Conservation (phyloP, 805 yeast species). For the Myxozyma mucilagina region DNA sequence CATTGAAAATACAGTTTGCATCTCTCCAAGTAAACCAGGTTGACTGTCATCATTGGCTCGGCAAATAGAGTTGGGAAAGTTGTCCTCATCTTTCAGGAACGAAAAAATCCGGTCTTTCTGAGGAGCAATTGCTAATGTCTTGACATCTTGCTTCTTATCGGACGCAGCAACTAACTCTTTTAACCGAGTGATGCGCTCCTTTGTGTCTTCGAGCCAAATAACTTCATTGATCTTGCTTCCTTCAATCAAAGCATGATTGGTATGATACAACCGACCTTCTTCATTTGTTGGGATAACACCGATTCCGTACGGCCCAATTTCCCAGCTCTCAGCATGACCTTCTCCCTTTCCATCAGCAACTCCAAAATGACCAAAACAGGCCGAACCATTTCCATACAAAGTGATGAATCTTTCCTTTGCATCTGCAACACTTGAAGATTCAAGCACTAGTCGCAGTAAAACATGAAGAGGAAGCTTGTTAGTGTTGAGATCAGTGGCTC, state of each 20-base stretch:
- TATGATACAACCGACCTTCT: conserved; percentile 22
- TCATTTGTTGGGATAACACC: conserved; percentile 12
- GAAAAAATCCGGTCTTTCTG: conserved; percentile 27
- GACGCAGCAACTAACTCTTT: conserved; percentile 8
- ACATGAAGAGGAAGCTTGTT: conserved; percentile 44
- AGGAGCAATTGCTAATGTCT: not conserved
- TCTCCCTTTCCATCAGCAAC: conserved; percentile 25
- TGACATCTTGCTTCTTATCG: conserved; percentile 1
- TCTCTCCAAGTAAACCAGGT: conserved; percentile 26
- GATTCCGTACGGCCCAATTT: conserved; percentile 29
- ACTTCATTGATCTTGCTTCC: conserved; percentile 21
- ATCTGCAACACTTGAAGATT: conserved; percentile 34
- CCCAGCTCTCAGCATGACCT: conserved; percentile 27
- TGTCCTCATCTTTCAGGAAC: conserved; percentile 33
- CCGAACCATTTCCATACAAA: conserved; percentile 24
- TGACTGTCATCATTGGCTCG: conserved; percentile 28
- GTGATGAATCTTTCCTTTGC: conserved; percentile 24
- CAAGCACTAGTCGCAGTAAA: conserved; percentile 42
- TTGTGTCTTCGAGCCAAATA: conserved; percentile 28
- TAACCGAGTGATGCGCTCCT: conserved; percentile 19
- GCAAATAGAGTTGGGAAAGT: conserved; percentile 37
- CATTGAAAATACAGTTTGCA: conserved; percentile 37
- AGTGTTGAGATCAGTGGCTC: conserved; percentile 38
- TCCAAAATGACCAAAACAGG: conserved; percentile 31
- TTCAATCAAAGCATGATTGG: conserved; percentile 24